Evolutionary conservation across 345 rosid genomes (phyloP), one percentile per base, ranked within the genome.

Genomic region (Ailanthus altissimus): DNA sequence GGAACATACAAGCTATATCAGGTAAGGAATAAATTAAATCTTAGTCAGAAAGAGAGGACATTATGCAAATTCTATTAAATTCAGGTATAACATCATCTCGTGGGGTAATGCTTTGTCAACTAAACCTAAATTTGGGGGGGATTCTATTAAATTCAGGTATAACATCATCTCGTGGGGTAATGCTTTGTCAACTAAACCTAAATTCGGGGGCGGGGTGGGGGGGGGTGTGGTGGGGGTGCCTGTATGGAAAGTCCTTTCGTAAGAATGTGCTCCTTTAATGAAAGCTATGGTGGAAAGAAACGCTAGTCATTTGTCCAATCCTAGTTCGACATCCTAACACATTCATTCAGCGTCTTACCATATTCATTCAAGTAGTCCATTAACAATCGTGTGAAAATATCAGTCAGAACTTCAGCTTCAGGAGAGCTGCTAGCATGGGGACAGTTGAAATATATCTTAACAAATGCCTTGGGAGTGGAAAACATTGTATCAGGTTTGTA

Each of bases 331-430:
- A 77, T 74, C 86, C 83, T 84, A 90, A 11, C 38, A 65, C 18
- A 58, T 77, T 61, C 32, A 36, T 57, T 64, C 45, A 20, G 76
- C 43, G 76, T 70, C 88, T 86, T 85, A 93, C 99, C 99, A 51
- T 89, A 93, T 86, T 95, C 99, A 87, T 95, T 95, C 90, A 95
- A 82, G 83, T 93, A 90, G 85, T 95, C 99, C 89, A 87, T 90
- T 84, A 95, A 64, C 80, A 95, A 77, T 58, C 87, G 87, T 10
- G 97, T 82, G 83, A 93, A 95, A 47, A 95, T 79, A 80, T 86
- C 81, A 14, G 92, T 85, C 67, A 95, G 89, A 82, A 92, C 91
- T 77, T 84, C 90, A 53, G 97, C 88, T 75, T 91, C 97, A 63
- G 98, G 94, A 79, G 98, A 92, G 87, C 63, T 83, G 74, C 84